These are phyloP conservation scores for Daedaleopsis nitida DNA, from an alignment of 768 basidiomycete genomes.

Conservation along the genomic window DNA sequence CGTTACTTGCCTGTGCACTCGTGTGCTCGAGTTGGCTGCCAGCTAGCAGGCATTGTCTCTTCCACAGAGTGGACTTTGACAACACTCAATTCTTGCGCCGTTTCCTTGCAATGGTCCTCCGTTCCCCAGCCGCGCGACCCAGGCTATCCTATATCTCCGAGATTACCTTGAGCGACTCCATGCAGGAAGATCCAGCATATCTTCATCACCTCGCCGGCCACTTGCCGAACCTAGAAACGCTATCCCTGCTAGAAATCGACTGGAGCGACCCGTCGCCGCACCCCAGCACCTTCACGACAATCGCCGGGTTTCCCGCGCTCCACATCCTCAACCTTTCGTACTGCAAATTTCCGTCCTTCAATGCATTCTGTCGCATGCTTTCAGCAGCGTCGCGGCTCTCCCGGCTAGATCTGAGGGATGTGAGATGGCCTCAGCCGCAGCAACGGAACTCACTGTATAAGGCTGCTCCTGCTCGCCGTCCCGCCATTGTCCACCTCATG, in stretches of 20 bases:
- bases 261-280: not conserved
- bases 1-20: too few species aligned
- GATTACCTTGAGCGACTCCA: not conserved
- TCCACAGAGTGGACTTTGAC: too few species aligned
- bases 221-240: not conserved
- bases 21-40: too few species aligned
- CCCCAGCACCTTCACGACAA: not conserved
- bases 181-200: not conserved
- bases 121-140: not conserved
- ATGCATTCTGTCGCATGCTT: not conserved
- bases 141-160: not conserved
- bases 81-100: too few species aligned
- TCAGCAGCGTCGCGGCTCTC: too few species aligned
- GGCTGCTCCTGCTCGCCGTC: too few species aligned
- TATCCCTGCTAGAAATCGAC: not conserved
- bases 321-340: not conserved
- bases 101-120: too few species aligned
- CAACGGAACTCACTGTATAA: too few species aligned
- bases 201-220: not conserved
- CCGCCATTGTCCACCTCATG: too few species aligned
- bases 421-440: too few species aligned
- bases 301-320: not conserved
- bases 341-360: not conserved
- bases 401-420: too few species aligned
- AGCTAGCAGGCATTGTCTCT: too few species aligned